Evolutionary conservation across 208 protist species (phyloP).

Genomic region (Leishmania aethiopica): DNA sequence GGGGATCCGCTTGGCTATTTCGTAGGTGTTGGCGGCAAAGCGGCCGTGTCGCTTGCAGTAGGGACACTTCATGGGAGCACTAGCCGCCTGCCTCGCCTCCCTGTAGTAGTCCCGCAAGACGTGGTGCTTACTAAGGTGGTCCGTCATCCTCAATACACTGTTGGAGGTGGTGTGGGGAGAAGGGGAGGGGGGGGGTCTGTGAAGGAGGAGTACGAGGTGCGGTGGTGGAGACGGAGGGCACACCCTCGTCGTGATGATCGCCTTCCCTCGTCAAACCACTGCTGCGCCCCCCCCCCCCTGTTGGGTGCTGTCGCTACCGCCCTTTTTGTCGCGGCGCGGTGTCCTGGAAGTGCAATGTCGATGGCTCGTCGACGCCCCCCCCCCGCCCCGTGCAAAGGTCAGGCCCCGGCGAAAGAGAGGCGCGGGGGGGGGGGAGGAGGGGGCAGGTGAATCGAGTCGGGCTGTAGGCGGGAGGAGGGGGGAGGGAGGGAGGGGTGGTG

Average conservation of each 20-base stretch:
- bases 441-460: neutral
- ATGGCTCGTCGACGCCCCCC: neutral
- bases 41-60: conserved; percentile 49
- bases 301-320: neutral
- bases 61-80: conserved; percentile 52
- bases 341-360: neutral
- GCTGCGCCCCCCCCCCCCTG: neutral
- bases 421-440: too few species aligned
- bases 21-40: conserved; percentile 56
- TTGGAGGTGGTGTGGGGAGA: neutral
- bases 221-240: neutral
- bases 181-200: neutral
- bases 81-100: conserved; percentile 31
- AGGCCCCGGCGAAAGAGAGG: neutral
- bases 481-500: neutral
- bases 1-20: conserved; percentile 63
- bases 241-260: neutral
- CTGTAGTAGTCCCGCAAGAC: conserved; percentile 66
- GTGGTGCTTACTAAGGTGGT: conserved; percentile 23
- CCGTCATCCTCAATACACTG: conserved; percentile 3
- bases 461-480: neutral
- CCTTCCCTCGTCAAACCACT: neutral
- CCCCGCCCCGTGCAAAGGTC: too few species aligned
- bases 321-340: neutral
- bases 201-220: neutral